Evolutionary conservation across 305 asterid genomes (phyloP), one percentile per base, ranked within the genome.

Genomic region (Fraxinus sp.): DNA sequence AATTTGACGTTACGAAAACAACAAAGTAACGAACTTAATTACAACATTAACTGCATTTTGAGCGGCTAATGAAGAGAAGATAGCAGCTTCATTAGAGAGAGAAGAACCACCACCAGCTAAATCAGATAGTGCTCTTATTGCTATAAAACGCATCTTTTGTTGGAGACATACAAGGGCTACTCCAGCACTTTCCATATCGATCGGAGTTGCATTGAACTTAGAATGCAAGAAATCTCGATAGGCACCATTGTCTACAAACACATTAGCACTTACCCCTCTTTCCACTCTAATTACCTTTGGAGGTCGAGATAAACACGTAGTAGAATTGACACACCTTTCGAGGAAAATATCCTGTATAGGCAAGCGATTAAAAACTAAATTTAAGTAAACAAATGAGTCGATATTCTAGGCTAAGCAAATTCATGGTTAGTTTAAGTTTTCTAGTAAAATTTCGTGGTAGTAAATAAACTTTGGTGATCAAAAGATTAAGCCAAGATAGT

Each of bases 161-260:
- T 90, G 97, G 74, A 82, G 82, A 70, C 93, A 90, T 1, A 89
- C 49, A 33, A 91, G 75, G 4, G 93, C 95, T 30, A 92, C 90
- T 70, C 91, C 92, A 0, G 93, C 93, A 26, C 89, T 90, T 86
- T 92, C 97, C 97, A 91, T 92, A 36, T 92, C 97, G 0, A 91
- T 77, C 2, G 89, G 80, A 64, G 88, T 86, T 11, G 86, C 85
- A 0, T 83, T 7, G 78, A 87, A 90, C 81, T 86, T 86, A 0
- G 70, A 14, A 64, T 81, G 24, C 35, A 88, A 71, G 49, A 84
- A 88, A 57, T 11, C 28, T 79, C 90, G 46, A 39, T 89, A 92
- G 1, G 97, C 93, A 4, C 86, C 86, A 81, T 88, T 88, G 87
- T 90, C 89, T 10, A 88, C 75, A 78, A 71, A 88, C 64, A 88